Evolutionary conservation across 2,329 filamentous ascomycete genomes (phyloP).

Genomic region (Byssoonygena ceratinophila): DNA sequence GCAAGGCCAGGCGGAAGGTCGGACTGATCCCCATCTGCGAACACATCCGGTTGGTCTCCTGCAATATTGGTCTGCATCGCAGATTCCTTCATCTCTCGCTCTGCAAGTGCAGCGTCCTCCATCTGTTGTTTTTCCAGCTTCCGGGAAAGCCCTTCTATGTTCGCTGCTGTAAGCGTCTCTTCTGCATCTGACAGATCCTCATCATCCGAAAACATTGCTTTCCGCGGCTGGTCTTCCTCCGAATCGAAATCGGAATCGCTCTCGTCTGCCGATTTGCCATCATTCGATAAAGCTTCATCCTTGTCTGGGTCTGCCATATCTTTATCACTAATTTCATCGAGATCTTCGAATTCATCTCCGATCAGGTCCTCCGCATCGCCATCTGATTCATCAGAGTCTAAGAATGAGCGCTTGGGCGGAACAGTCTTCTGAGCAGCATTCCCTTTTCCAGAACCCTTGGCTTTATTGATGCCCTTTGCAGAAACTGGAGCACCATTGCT

Average conservation of each 20-base stretch:
- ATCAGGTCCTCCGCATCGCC: constrained; percentile 32
- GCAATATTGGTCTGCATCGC: constrained; percentile 90
- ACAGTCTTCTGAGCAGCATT: constrained; percentile 29
- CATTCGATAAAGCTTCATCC: constrained; percentile 36
- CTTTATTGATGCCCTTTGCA: constrained; percentile 34
- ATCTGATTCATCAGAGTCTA: constrained; percentile 25
- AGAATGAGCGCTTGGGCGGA: constrained; percentile 26
- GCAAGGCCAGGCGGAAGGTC: constrained; percentile 55
- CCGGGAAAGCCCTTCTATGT: constrained; percentile 82
- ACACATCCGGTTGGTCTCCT: constrained; percentile 57
- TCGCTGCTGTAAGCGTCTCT: constrained; percentile 85
- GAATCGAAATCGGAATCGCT: constrained; percentile 59
- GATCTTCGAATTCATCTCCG: constrained; percentile 40
- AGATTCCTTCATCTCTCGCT: constrained; percentile 73
- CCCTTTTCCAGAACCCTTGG: constrained; percentile 21
- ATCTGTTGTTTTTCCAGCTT: constrained; percentile 71
- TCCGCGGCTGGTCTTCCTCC: constrained; percentile 51
- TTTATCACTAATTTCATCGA: constrained; percentile 33
- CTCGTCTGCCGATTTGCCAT: constrained; percentile 27
- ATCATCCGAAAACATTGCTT: constrained; percentile 87
- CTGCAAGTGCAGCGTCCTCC: constrained; percentile 68
- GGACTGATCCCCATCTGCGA: constrained; percentile 48
- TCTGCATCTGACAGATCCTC: constrained; percentile 80
- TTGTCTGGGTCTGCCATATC: constrained; percentile 40
- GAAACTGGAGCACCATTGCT: constrained; percentile 27